A percentile compares a stretch with the other conserved stretches of the same genome.
Evolutionary conservation across 345 rosid genomes (phyloP).

Genomic region (Eucalyptus pauciflora): DNA sequence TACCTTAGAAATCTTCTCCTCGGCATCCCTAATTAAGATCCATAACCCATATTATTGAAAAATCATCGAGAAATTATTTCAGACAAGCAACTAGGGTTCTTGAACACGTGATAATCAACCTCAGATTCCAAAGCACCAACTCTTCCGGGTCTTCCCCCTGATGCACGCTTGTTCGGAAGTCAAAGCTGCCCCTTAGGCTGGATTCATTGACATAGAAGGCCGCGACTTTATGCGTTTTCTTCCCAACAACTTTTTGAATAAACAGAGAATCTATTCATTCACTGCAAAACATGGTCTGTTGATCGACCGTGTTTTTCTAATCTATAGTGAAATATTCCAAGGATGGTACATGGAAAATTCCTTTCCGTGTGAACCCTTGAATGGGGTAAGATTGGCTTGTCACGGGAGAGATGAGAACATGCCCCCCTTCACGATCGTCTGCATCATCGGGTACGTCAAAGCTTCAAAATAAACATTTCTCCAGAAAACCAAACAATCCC

Average conservation of each 20-base stretch:
- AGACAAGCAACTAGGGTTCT: background rate
- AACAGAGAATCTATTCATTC: background rate
- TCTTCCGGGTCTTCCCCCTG: background rate
- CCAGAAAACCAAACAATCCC: background rate
- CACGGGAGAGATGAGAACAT: background rate
- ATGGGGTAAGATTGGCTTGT: background rate
- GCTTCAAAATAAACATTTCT: background rate
- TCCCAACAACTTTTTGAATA: background rate
- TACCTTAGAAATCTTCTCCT: background rate
- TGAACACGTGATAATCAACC: background rate
- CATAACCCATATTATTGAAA: background rate
- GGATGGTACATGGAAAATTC: background rate
- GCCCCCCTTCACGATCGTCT: background rate
- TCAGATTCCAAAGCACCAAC: background rate
- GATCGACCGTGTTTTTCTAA: background rate
- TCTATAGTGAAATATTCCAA: background rate
- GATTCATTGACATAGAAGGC: background rate
- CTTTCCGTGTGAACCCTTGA: background rate
- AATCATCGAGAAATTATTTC: background rate
- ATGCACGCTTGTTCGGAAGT: background rate
- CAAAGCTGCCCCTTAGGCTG: background rate
- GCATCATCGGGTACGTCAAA: background rate
- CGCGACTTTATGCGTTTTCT: background rate
- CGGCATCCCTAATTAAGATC: background rate
- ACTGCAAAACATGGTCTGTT: background rate